These are phyloP conservation scores for Neurospora sp. DNA, from an alignment of 495 filamentous ascomycete species.

Conservation along the genomic window DNA sequence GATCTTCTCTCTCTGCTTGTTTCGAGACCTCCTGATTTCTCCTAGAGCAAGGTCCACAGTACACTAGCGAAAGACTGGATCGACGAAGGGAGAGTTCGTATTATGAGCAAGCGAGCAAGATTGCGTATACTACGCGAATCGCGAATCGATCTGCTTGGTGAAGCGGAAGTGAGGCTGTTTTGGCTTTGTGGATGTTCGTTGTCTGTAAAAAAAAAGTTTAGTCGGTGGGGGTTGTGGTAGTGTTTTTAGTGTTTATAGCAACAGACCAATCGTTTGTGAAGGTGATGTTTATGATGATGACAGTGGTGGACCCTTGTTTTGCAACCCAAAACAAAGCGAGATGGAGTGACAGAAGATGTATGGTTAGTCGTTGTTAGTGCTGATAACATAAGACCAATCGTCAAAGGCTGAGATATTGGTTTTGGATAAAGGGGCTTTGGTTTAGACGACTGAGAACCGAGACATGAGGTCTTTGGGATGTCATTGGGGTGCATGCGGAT, in stretches of 20 bases:
- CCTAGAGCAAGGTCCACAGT: neutral
- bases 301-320: neutral
- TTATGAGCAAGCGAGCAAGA: neutral
- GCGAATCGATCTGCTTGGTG: neutral
- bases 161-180: neutral
- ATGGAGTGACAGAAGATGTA: neutral
- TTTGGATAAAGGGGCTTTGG: neutral
- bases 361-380: neutral
- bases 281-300: neutral
- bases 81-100: neutral
- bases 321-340: neutral
- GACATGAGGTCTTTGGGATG: neutral
- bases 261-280: neutral
- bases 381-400: neutral
- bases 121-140: neutral
- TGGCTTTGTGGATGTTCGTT: neutral
- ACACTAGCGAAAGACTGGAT: neutral
- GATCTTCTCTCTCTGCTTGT: neutral
- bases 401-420: neutral
- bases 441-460: neutral
- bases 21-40: slow-evolving; percentile 4
- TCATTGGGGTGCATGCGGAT: neutral
- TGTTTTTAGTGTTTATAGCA: neutral
- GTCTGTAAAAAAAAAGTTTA: neutral
- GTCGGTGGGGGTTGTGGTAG: neutral